Evolutionary conservation across 768 basidiomycete species (phyloP).

Genomic region (Leccinum subgranulosum): DNA sequence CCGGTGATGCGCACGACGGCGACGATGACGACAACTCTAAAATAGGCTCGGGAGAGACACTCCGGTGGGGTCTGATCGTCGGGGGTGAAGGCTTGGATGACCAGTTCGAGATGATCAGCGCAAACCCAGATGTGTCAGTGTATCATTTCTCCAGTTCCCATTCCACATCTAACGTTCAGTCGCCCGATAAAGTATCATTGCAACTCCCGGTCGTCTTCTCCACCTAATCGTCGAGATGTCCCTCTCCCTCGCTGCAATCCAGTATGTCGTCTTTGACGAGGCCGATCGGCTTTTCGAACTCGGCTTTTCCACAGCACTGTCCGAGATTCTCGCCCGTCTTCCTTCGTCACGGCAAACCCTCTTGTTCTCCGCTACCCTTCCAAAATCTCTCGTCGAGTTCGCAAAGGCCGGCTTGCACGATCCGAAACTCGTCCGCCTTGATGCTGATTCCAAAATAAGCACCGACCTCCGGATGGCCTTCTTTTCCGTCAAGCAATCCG

Average conservation of each 20-base stretch:
- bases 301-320: conserved; percentile 91
- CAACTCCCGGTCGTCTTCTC: conserved; percentile 96
- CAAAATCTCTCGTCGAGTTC: conserved; percentile 94
- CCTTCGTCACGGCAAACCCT: conserved; percentile 86
- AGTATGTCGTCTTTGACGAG: conserved; percentile 95
- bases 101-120: conserved; percentile 93
- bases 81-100: conserved; percentile 95
- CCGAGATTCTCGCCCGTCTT: conserved; percentile 88
- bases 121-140: conserved; percentile 92
- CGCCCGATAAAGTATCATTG: conserved; percentile 70
- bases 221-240: conserved; percentile 98
- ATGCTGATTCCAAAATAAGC: conserved; percentile 95
- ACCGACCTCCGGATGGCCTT: conserved; percentile 92
- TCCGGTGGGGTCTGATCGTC: conserved; percentile 93
- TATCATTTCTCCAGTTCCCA: neutral
- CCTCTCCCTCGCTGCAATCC: conserved; percentile 79
- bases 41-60: conserved; percentile 45
- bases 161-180: conserved; percentile 11
- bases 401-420: conserved; percentile 95
- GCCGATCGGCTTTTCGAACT: conserved; percentile 98
- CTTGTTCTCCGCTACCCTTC: conserved; percentile 94
- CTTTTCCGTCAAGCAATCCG: conserved; percentile 85
- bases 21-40: conserved; percentile 51
- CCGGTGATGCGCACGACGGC: conserved; percentile 60
- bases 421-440: conserved; percentile 93